Evolutionary conservation across 2,329 filamentous ascomycete species (phyloP), one percentile per base, ranked within the genome.

Genomic region (Penicillium sp.): DNA sequence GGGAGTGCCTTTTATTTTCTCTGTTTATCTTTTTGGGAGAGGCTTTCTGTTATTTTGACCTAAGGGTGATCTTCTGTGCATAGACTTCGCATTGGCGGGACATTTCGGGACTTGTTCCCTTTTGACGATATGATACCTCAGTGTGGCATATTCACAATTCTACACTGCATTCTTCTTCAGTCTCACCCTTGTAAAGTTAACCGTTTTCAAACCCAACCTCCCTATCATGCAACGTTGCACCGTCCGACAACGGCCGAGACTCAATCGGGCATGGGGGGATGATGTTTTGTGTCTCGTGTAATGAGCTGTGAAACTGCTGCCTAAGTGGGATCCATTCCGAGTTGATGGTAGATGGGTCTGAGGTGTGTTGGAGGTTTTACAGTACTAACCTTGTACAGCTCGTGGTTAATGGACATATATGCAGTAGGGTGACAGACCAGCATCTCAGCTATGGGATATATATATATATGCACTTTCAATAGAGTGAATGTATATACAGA

Each of bases 91-190:
- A 62, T 55, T 56, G 51, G 61, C 46, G 40, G 53, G 40, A 50
- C 17, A 47, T 59, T 35, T 17, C 43, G 33, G 47, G 54, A 37
- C 41, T 58, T 52, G 50, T 55, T 52, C 37, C 33, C 44, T 52
- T 58, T 57, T 22, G 3, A 61, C 48, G 60, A 64, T 61, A 65
- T 62, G 62, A 65, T 65, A 65, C 61, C 63, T 59, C 48, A 28
- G 37, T 26, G 46, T 49, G 46, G 46, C 19, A 50, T 28, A n/a
- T n/a, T n/a, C n/a, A 58, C 30, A 55, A 50, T 45, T 51, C 28
- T 45, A 55, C 46, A 54, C 40, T 61, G 48, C 48, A 48, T 45
- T 28, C 36, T 25, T 19, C 25, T 35, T 35, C 14, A 35, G 16
- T 35, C 31, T 31, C 12, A 5, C 5, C 10, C 11, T 31, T 30